phyloP scores from a whole-genome alignment of 805 yeast species.

The Schizosaccharomyces lindneri region DNA sequence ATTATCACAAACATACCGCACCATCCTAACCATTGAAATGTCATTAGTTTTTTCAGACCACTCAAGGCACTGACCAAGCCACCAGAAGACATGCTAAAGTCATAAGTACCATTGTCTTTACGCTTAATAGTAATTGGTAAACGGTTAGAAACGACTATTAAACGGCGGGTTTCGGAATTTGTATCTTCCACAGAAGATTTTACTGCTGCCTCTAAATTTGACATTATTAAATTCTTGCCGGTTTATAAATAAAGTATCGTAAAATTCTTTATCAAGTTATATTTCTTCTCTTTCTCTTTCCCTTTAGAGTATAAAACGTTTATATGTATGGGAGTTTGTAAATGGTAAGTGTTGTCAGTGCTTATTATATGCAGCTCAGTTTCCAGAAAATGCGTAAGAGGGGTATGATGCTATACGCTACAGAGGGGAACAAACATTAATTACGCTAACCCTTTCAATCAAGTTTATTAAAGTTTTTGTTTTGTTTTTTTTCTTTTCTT shows the following conservation, averaged over 20 bases:
- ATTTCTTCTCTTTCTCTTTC: too few species aligned
- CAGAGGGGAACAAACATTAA: too few species aligned
- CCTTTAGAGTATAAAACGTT: too few species aligned
- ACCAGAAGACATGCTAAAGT: constrained; percentile 84
- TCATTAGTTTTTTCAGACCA: constrained; percentile 59
- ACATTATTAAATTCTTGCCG: neutral
- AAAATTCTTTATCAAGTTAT: too few species aligned
- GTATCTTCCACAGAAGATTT: neutral
- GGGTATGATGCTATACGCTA: too few species aligned
- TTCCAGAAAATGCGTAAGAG: too few species aligned
- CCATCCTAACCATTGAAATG: constrained; percentile 97
- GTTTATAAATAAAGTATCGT: neutral
- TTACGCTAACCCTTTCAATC: too few species aligned
- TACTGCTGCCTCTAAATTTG: neutral
- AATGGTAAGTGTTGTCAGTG: too few species aligned
- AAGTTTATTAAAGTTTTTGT: too few species aligned
- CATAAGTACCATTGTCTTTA: constrained; percentile 35
- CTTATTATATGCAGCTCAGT: too few species aligned
- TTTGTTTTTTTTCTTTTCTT: too few species aligned
- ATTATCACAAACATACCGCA: constrained; percentile 26
- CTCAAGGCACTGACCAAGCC: constrained; percentile 91
- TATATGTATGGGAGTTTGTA: too few species aligned
- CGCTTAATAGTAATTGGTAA: constrained; percentile 79
- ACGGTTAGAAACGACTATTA: constrained; percentile 75
- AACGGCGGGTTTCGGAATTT: neutral